Evolutionary conservation across 495 filamentous ascomycete species (phyloP), one percentile per base, ranked within the genome.

Genomic region (Astrothelium subdiscretum): DNA sequence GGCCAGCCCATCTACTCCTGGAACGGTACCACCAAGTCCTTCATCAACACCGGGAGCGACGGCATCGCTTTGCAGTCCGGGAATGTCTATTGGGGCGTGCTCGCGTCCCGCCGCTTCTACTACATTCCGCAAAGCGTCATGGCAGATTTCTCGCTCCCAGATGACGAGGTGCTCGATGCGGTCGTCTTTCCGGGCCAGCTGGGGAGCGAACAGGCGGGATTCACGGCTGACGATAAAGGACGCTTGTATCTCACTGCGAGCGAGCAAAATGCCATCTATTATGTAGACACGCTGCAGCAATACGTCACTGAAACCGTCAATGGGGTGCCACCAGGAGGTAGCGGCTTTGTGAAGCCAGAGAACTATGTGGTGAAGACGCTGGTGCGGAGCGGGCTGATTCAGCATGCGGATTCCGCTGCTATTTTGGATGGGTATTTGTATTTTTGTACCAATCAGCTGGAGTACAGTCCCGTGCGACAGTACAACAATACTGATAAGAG

Each of bases 191-290:
- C 65, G 2, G 62, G 65, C 1, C 69, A 71, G 51, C 58, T 64
- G 13, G 69, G 62, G 0, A 67, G 54, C 27, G 67, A 71, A 44
- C 69, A 69, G 54, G 69, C 67, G 1, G 69, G 69, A 3, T 64
- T 71, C 35, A 71, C 69, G 11, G 69, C 69, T 1, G 69, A 71
- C 57, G 61, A 67, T 44, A 57, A 65, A 18, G 69, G 69, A 1
- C 24, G 67, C 18, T 63, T 71, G 27, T 69, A 71, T 59, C 62
- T 71, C 20, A 40, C 60, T 10, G 65, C 67, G 6, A 66, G 60
- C 59, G 69, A 71, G 63, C 69, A 71, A 22, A 71, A 71, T 57
- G 67, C 69, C 3, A 69, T 71, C 32, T 67, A 67, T 57, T 69
- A 69, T 42, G 65, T 68, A 24, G 65, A 71, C 38, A 71, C 69